Evolutionary conservation across 345 rosid genomes (phyloP), one percentile per base, ranked within the genome.

Genomic region (Brassica nigra): DNA sequence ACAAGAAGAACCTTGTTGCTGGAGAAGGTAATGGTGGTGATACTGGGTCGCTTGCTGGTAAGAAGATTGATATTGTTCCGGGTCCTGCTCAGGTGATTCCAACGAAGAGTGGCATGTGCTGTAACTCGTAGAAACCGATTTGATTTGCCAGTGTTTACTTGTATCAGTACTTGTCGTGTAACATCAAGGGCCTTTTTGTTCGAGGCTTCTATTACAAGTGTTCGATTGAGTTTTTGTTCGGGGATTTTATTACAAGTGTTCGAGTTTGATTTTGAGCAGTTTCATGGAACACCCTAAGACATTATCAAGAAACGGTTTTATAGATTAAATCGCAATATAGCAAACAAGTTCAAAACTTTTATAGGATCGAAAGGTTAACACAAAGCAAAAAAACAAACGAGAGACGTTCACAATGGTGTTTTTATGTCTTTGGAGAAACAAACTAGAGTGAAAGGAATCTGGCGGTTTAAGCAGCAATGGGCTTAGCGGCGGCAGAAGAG

Each of bases 401-500:
- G 3, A 9, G 36, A 44, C 2, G 3, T 31, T 71, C 77, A 78
- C 58, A 66, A 66, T 66, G 42, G 68, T 4, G 29, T 57, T 78
- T 58, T 14, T 73, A 78, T 42, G 82, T 78, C 67, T 72, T 44
- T 16, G 39, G 16, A 14, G 23, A 71, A 71, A 78, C 72, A 65
- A 65, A 57, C 77, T 71, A 78, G 18, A 8, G 36, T 37, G 57
- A n/a, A 49, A 7, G 44, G 49, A 49, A 55, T 71, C 18, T 70
- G 58, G 6, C 4, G 52, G 20, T 74, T 85, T 90, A 93, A 3
- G 92, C 89, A 4, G 84, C 83, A 27, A 83, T 66, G 8, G 97
- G 93, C 87, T 90, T 93, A 11, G 94, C 88, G 66, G 95, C 87
- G 73, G 93, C 85, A 57, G 95, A 91, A 63, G 95, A 93, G 18